Conservation (phyloP, 2,329 filamentous ascomycete species). For the Microsporum ferrugineum region DNA sequence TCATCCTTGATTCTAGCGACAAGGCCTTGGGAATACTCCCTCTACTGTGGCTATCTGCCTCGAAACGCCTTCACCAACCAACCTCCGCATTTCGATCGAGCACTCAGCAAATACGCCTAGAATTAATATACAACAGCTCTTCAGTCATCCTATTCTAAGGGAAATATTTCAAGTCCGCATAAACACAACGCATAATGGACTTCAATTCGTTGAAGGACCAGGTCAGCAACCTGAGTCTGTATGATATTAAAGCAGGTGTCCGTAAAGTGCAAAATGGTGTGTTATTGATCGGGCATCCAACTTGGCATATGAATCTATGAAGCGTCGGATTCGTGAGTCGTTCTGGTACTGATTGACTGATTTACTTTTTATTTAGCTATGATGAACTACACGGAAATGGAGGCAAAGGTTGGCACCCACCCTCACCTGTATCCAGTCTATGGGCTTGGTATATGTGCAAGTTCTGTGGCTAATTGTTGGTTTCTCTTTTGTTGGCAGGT, state of each 20-base stretch:
- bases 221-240: conserved; percentile 83
- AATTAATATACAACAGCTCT: not conserved
- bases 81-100: not conserved
- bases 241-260: conserved; percentile 89
- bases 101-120: not conserved
- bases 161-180: not conserved
- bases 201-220: conserved; percentile 72
- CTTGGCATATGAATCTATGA: not conserved
- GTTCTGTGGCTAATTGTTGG: not conserved
- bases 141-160: not conserved
- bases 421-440: not conserved
- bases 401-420: conserved; percentile 46
- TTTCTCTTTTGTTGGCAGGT: conserved; percentile 45
- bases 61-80: not conserved
- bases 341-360: not conserved
- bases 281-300: not conserved
- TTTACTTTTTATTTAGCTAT: conserved; percentile 50
- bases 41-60: not conserved
- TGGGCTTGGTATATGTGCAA: not conserved
- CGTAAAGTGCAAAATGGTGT: conserved; percentile 94
- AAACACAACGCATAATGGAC: conserved; percentile 52
- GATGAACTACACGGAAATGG: conserved; percentile 97
- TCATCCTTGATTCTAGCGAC: not conserved
- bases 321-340: not conserved
- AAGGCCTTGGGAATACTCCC: not conserved